A percentile compares a stretch with the other conserved stretches of the same genome.
Evolutionary conservation across 371 early-diverging fungal genomes (phyloP).

Genomic region (Saksenaea vasiformis): DNA sequence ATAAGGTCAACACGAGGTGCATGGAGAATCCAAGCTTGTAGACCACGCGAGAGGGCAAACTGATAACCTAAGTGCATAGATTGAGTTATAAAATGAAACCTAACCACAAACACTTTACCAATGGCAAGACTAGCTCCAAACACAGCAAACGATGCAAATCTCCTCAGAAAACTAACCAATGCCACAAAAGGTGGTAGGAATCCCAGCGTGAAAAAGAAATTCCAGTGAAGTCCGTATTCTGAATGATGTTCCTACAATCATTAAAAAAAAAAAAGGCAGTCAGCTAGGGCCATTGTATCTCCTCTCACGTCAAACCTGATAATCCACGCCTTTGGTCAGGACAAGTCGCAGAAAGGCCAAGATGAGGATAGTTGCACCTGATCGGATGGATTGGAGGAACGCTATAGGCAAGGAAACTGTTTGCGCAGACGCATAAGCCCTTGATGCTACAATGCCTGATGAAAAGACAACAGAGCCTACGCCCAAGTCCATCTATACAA

Average conservation of each 20-base stretch:
- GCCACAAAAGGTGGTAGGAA: slow-evolving; percentile 80
- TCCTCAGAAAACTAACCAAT: slow-evolving; percentile 40
- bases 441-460: slow-evolving; percentile 73
- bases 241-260: slow-evolving; percentile 80
- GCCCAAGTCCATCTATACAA: slow-evolving; percentile 82
- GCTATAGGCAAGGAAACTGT: slow-evolving; percentile 23
- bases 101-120: slow-evolving; percentile 27
- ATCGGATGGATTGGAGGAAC: slow-evolving; percentile 31
- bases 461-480: slow-evolving; percentile 86
- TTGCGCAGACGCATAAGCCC: slow-evolving; percentile 41
- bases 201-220: slow-evolving; percentile 95
- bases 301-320: slow-evolving; percentile 50
- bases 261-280: not conserved
- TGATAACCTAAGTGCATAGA: slow-evolving; percentile 54
- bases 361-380: slow-evolving; percentile 66
- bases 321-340: slow-evolving; percentile 80
- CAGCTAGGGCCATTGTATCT: not conserved
- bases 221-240: slow-evolving; percentile 98
- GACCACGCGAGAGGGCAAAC: slow-evolving; percentile 48
- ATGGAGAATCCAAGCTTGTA: slow-evolving; percentile 76
- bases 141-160: slow-evolving; percentile 43
- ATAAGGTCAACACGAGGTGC: slow-evolving; percentile 78
- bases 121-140: slow-evolving; percentile 49
- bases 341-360: slow-evolving; percentile 75
- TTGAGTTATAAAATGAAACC: not conserved